A percentile compares a stretch with the other conserved stretches of the same genome.
Conservation (phyloP, 768 basidiomycete genomes). For the Leccinellum albellum region DNA sequence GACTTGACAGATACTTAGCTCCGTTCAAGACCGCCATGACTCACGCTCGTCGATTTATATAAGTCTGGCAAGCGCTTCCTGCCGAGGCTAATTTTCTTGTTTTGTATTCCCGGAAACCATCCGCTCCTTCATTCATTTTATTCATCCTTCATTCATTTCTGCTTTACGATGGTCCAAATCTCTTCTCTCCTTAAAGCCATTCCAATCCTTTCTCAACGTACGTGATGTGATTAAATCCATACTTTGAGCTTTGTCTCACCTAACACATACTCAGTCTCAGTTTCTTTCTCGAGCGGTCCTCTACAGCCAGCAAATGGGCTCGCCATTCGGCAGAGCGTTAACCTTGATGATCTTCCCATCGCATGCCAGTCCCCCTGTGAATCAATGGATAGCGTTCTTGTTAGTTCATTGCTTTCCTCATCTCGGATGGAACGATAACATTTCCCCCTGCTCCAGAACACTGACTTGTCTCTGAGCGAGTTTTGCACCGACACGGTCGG, state of each 20-base stretch:
- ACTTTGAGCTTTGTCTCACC: background rate
- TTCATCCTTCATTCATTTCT: background rate
- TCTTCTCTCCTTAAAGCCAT: conserved; percentile 13
- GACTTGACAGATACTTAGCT: background rate
- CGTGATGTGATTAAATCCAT: background rate
- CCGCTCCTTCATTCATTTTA: background rate
- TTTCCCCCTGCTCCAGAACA: conserved; percentile 5
- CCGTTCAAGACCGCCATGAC: background rate
- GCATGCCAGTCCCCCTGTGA: conserved; percentile 20
- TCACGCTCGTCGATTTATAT: background rate
- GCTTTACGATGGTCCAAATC: conserved; percentile 21
- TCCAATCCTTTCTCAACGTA: conserved; percentile 14
- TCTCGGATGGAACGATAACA: background rate
- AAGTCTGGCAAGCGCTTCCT: background rate
- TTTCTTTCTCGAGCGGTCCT: background rate
- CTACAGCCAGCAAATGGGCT: conserved; percentile 10
- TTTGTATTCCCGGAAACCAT: background rate
- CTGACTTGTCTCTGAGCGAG: conserved; percentile 3
- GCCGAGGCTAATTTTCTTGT: background rate
- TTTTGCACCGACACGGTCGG: conserved; percentile 12
- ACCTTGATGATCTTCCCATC: conserved; percentile 9
- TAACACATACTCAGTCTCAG: background rate
- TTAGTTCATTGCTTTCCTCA: conserved; percentile 2
- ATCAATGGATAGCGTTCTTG: conserved; percentile 17
- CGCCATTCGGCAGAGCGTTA: conserved; percentile 17